These are phyloP conservation scores for Metschnikowia lachancei DNA, from an alignment of 805 yeast species.

Conservation along the genomic window DNA sequence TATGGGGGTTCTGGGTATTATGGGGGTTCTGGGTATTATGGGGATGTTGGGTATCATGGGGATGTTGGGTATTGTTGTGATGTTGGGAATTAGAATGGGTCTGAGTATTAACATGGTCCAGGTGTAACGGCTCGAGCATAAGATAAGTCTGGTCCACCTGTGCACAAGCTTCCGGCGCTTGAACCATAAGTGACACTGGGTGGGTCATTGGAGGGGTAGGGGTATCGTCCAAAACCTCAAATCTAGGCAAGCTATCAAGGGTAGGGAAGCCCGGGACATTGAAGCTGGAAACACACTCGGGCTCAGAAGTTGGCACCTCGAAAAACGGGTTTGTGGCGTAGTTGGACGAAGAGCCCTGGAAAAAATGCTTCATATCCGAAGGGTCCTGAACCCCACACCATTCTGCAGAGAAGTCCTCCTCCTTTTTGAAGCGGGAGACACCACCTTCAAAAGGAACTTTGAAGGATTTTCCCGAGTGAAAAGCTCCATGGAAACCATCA, in stretches of 20 bases:
- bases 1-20: too few relatives aligned
- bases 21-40: too few relatives aligned
- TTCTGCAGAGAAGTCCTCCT: background rate
- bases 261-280: background rate
- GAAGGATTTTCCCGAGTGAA: background rate
- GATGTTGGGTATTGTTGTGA: too few relatives aligned
- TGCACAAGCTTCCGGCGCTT: too few relatives aligned
- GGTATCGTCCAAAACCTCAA: background rate
- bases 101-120: too few relatives aligned
- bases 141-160: too few relatives aligned
- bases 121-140: too few relatives aligned
- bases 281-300: background rate
- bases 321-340: background rate
- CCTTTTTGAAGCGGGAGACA: background rate
- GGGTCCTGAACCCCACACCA: background rate
- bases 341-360: background rate
- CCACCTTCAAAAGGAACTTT: background rate
- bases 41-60: too few relatives aligned
- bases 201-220: too few relatives aligned
- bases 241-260: background rate
- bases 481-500: background rate
- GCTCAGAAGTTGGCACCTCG: background rate
- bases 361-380: too few relatives aligned
- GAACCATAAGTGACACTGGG: too few relatives aligned
- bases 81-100: too few relatives aligned